Percentiles rank a stretch among this genome's conserved stretches.
Conservation (phyloP, 345 rosid species). For the Eucalyptus microcorys region DNA sequence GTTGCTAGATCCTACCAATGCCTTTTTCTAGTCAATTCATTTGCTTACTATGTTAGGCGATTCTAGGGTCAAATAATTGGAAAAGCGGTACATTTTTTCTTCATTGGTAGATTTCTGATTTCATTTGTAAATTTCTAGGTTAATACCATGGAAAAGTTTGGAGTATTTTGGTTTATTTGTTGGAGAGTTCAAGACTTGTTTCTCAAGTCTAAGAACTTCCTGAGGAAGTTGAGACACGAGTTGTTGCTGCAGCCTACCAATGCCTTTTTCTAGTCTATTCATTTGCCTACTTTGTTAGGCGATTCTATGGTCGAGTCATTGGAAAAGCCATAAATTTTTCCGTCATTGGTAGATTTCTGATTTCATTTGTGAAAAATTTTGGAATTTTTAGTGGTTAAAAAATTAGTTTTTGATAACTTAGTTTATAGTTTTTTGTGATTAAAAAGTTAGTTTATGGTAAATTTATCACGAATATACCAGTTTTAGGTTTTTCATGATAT, state of each 20-base stretch:
- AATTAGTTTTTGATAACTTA: too few species aligned
- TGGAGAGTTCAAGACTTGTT: neutral
- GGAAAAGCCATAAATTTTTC: neutral
- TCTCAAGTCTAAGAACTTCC: neutral
- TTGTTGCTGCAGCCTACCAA: neutral
- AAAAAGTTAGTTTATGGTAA: fast-evolving
- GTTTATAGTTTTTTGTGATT: too few species aligned
- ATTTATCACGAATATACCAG: fast-evolving
- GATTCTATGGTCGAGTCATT: neutral
- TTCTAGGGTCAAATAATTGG: neutral
- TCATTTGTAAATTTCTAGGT: fast-evolving
- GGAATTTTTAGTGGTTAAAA: neutral
- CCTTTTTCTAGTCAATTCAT: neutral
- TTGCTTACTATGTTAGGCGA: neutral
- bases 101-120: neutral
- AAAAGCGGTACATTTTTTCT: fast-evolving
- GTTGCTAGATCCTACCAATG: neutral
- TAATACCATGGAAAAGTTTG: too few species aligned
- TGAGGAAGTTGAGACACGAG: neutral
- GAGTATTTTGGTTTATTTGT: neutral
- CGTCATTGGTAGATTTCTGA: fast-evolving
- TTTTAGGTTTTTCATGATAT: fast-evolving
- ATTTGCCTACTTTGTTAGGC: fast-evolving
- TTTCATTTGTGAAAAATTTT: neutral
- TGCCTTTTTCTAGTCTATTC: neutral